These are phyloP conservation scores for Huntiella savannae DNA, from an alignment of 2,329 filamentous ascomycete species.

Conservation along the genomic window DNA sequence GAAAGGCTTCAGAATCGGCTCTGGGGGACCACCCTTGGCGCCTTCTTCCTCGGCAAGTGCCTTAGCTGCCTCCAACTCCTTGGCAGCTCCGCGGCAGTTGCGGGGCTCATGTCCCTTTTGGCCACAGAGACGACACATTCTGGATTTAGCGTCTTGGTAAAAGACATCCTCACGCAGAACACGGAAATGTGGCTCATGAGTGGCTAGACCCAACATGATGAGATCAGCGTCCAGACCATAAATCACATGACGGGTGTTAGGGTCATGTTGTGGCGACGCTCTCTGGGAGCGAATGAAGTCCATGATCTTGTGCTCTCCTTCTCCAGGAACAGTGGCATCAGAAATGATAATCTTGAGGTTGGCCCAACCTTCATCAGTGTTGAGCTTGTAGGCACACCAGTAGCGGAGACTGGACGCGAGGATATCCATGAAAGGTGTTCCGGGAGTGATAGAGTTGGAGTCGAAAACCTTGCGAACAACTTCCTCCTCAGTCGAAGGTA, in stretches of 20 bases:
- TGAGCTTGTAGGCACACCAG: conserved; percentile 95
- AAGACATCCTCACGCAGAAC: conserved; percentile 96
- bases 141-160: conserved; percentile 65
- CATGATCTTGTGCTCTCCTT: conserved; percentile 99
- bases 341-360: conserved; percentile 96
- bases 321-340: conserved; percentile 89
- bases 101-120: conserved; percentile 81
- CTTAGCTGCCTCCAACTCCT: conserved; percentile 33
- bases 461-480: conserved; percentile 83
- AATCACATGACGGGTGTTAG: conserved; percentile 93
- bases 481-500: conserved; percentile 24
- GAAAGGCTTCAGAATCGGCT: conserved; percentile 55
- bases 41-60: conserved; percentile 9
- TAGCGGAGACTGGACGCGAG: conserved; percentile 78
- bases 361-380: conserved; percentile 88
- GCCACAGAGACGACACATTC: conserved; percentile 72
- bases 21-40: conserved; percentile 23
- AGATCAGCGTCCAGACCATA: conserved; percentile 95
- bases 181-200: conserved; percentile 92
- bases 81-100: conserved; percentile 73
- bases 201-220: conserved; percentile 94
- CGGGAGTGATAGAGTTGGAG: conserved; percentile 70
- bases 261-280: conserved; percentile 75
- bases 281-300: conserved; percentile 89
- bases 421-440: conserved; percentile 97